Base-by-base conservation (phyloP, 2,329 filamentous ascomycete genomes). In the Myrmaecium sp. region DNA sequence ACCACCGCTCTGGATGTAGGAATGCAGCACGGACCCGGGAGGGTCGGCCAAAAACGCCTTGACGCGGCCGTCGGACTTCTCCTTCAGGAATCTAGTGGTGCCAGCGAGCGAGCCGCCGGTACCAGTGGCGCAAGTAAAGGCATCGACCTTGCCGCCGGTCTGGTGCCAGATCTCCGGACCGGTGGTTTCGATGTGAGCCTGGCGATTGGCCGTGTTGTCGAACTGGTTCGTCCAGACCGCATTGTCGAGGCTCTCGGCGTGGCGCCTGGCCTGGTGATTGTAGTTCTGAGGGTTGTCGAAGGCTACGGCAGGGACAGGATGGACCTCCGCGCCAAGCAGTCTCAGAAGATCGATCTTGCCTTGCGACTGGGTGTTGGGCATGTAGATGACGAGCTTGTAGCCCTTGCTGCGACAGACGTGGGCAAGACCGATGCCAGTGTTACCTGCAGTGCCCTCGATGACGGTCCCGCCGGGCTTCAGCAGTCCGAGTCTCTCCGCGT, bases 141-240 rank as follows among this genome's bases (percentile, higher is more conserved):
- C 89, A 51, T 95, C 83, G 13, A 98, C 57, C 36, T 74, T 74
- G 18, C 89, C 86, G 2, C 49, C 57, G 0, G 89, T 95, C 62
- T 98, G 89, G 15, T 73, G 60, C 89, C 89, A 98, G 47, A 98
- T 93, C 57, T 98, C 89, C 0, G 89, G 89, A 0, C 89, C 89
- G 1, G 89, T 98, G 2, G 86, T 95, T 61, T 94, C 86, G 40
- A 95, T 76, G 51, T 98, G 89, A 25, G 89, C 89, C 44, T 79
- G 74, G 27, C 89, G 69, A 56, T 98, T 98, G 28, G 89, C 89
- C 27, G 66, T 73, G 60, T 98, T 98, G 52, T 98, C 89, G 57
- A 98, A 98, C 58, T 98, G 89, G 56, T 98, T 91, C 23, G 89
- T 98, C 89, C 89, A 98, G 9, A 95, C 84, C 6, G 86, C 83